Base-by-base conservation (phyloP, 495 filamentous ascomycete genomes). In the Tuber brumale region DNA sequence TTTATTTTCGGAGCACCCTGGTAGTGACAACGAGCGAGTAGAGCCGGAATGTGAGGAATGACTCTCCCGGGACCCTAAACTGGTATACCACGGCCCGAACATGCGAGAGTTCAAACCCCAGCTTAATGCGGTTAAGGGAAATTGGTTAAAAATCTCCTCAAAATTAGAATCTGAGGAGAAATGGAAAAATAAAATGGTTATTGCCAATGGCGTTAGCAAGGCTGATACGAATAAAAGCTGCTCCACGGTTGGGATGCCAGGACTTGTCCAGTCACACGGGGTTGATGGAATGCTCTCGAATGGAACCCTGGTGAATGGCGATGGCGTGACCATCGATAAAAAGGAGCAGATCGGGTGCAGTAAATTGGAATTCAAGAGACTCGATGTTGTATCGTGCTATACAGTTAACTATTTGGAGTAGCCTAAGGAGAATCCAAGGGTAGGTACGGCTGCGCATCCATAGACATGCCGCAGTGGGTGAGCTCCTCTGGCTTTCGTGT, bases 291-390 rank as follows among this genome's bases (percentile, higher is more conserved):
- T 79, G 70, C 74, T 75, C 23, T 23, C 41, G 43, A 57, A 72
- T 70, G 76, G 76, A 39, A 61, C 76, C 0, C 61, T 79, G 16
- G 41, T 75, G 37, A 80, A 79, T 76, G 76, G 78, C 31, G 70
- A 72, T 18, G 35, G 31, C 31, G 48, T 35, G 23, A 42, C 71
- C 37, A 43, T 43, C 4, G 79, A 73, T 42, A 75, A 73, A 61
- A 77, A 76, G 18, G 73, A 70, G 39, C 69, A 81, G 31, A 57
- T 80, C 66, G 75, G 81, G 35, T 81, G 57, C 35, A 83, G 81
- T 44, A 83, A 82, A 69, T 66, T 76, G 45, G 81, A 83, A 16
- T 83, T 75, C 37, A 83, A 3, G 43, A 44, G 9, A 44, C 43
- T 1, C 43, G 43, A 44, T 18, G 0, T 7, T 44, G 43, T 61